Conservation (phyloP, 2,329 filamentous ascomycete genomes). For the Pseudogymnoascus sp. region DNA sequence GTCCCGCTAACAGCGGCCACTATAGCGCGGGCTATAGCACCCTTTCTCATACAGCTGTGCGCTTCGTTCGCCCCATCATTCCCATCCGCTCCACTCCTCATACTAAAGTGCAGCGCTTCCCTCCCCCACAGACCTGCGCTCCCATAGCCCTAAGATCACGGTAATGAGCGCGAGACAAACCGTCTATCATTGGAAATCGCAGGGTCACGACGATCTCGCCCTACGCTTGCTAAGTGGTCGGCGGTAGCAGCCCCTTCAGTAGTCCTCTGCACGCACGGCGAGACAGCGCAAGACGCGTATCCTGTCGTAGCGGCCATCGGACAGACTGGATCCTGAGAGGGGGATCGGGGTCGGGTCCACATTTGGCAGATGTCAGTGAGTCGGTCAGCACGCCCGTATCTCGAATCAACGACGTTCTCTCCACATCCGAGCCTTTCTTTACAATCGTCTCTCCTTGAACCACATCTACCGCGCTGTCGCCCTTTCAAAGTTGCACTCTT, state of each 20-base stretch:
- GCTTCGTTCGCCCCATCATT: background rate
- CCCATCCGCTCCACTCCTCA: background rate
- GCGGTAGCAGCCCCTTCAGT: background rate
- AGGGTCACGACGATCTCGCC: background rate
- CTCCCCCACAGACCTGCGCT: background rate
- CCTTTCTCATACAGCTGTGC: background rate
- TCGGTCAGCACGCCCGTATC: background rate
- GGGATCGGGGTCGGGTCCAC: conserved; percentile 3
- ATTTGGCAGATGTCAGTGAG: conserved; percentile 1
- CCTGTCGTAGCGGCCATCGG: background rate
- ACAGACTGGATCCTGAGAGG: background rate
- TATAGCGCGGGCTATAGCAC: background rate
- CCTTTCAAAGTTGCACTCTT: background rate
- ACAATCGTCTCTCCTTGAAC: background rate
- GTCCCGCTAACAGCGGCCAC: background rate
- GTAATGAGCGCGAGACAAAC: conserved; percentile 7
- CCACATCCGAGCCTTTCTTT: background rate
- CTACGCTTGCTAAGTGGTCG: background rate
- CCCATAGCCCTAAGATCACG: background rate
- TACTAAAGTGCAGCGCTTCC: background rate
- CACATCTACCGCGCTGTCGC: background rate
- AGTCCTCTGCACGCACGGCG: background rate
- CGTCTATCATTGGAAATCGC: background rate
- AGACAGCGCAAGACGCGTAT: background rate
- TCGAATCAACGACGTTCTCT: background rate